These are phyloP conservation scores for Starmerella sirachaensis DNA, from an alignment of 805 yeast genomes.

Conservation along the genomic window DNA sequence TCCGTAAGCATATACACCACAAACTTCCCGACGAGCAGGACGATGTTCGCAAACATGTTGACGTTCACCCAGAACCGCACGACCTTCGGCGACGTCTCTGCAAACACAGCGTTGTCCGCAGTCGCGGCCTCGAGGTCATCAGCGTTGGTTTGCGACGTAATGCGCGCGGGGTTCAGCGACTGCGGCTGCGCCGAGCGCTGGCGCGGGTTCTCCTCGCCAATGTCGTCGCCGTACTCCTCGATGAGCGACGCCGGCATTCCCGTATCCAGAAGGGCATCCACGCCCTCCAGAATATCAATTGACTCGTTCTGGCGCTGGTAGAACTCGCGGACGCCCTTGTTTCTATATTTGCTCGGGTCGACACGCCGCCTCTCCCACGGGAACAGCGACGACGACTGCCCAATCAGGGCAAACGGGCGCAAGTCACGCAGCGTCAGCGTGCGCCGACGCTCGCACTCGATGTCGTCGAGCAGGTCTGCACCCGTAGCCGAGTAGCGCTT, in stretches of 20 bases:
- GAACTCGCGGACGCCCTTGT: slow-evolving; percentile 27
- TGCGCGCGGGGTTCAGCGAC: background rate
- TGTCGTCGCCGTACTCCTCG: slow-evolving; percentile 41
- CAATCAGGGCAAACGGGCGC: slow-evolving; percentile 40
- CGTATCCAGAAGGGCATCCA: slow-evolving; percentile 56
- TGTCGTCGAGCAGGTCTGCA: background rate
- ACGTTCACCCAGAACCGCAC: slow-evolving; percentile 51
- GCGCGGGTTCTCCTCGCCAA: slow-evolving; percentile 20
- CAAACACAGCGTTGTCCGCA: slow-evolving; percentile 26
- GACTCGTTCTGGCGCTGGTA: slow-evolving; percentile 50
- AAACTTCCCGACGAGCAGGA: slow-evolving; percentile 48
- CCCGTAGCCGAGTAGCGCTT: slow-evolving; percentile 6
- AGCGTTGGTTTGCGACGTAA: background rate
- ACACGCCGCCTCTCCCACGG: slow-evolving; percentile 32
- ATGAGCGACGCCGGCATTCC: slow-evolving; percentile 59
- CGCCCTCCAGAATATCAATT: slow-evolving; percentile 44
- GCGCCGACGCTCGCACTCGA: slow-evolving; percentile 14
- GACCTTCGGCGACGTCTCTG: slow-evolving; percentile 27
- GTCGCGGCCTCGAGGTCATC: background rate
- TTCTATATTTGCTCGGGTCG: slow-evolving; percentile 8
- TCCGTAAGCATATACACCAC: slow-evolving; percentile 50
- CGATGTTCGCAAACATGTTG: slow-evolving; percentile 45
- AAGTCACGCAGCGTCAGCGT: slow-evolving; percentile 31
- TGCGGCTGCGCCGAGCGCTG: slow-evolving; percentile 16
- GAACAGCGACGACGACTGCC: slow-evolving; percentile 30